These are phyloP conservation scores for Chlamydomonas incerta DNA, from an alignment of 139 green algal species.

Conservation along the genomic window DNA sequence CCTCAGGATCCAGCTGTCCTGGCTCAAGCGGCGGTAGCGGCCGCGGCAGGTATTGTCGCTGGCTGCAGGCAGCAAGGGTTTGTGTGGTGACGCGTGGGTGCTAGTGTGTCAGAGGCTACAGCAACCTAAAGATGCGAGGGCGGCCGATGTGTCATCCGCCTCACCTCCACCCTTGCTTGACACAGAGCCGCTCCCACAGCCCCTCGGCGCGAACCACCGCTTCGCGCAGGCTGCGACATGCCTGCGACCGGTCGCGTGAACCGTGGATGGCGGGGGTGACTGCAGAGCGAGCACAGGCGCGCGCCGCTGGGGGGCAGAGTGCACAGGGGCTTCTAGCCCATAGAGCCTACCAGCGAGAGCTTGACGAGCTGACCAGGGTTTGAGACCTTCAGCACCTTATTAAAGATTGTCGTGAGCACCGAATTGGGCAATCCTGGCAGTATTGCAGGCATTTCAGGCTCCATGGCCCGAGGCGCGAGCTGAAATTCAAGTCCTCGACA, in stretches of 20 bases:
- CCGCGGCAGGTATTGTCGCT: neutral
- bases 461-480: too few relatives aligned
- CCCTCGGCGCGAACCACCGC: neutral
- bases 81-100: too few relatives aligned
- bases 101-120: too few relatives aligned
- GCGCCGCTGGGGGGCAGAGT: too few relatives aligned
- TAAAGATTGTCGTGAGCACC: neutral
- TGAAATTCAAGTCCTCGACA: too few relatives aligned
- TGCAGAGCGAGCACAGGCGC: too few relatives aligned
- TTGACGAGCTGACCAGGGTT: conserved; percentile 16
- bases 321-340: too few relatives aligned
- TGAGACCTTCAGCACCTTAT: neutral
- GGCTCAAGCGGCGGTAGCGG: too few relatives aligned
- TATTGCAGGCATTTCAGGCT: too few relatives aligned
- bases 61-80: neutral
- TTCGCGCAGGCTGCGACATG: neutral
- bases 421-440: neutral
- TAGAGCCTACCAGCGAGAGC: conserved; percentile 7
- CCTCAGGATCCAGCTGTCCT: too few relatives aligned
- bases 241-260: too few relatives aligned
- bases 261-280: too few relatives aligned
- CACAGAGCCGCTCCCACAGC: conserved; percentile 19
- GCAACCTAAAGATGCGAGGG: neutral
- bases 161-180: conserved; percentile 17
- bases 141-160: neutral